Evolutionary conservation across 1,284 basidiomycete genomes (phyloP).

Genomic region (Marasmius fiardii): DNA sequence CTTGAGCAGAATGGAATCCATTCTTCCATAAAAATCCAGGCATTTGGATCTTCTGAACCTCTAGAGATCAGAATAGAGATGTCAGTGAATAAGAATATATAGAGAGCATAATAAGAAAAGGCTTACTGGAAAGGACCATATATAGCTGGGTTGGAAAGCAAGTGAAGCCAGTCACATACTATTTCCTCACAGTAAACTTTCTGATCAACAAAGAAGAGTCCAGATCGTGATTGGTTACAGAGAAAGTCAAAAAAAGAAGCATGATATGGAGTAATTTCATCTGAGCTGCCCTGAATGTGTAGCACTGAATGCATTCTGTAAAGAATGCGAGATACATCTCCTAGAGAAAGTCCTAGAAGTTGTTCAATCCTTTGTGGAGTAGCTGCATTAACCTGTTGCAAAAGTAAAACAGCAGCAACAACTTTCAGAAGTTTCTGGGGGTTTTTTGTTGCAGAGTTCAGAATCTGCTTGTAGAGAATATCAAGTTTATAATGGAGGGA

Average conservation of each 20-base stretch:
- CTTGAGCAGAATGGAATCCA: too few species aligned
- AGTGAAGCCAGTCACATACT: background rate
- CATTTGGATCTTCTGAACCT: too few species aligned
- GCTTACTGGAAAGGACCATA: too few species aligned
- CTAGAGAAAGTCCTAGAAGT: background rate
- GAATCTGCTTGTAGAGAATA: too few species aligned
- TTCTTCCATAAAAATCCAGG: too few species aligned
- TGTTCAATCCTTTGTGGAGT: background rate
- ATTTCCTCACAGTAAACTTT: too few species aligned
- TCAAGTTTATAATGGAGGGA: constrained; percentile 6
- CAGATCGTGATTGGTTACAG: background rate
- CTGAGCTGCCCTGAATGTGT: background rate
- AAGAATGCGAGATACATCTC: background rate
- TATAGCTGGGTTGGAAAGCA: too few species aligned
- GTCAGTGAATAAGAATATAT: too few species aligned
- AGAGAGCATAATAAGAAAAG: too few species aligned
- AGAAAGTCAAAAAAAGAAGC: background rate
- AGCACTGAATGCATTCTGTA: too few species aligned
- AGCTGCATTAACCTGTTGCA: background rate
- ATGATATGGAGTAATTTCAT: background rate
- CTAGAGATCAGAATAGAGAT: too few species aligned
- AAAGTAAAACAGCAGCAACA: background rate
- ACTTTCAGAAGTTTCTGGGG: constrained; percentile 15
- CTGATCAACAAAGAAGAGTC: background rate
- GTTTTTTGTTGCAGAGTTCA: too few species aligned